phyloP scores from a whole-genome alignment of 352 stramenopile genomes.

The Pilasporangium apinafurcum region DNA sequence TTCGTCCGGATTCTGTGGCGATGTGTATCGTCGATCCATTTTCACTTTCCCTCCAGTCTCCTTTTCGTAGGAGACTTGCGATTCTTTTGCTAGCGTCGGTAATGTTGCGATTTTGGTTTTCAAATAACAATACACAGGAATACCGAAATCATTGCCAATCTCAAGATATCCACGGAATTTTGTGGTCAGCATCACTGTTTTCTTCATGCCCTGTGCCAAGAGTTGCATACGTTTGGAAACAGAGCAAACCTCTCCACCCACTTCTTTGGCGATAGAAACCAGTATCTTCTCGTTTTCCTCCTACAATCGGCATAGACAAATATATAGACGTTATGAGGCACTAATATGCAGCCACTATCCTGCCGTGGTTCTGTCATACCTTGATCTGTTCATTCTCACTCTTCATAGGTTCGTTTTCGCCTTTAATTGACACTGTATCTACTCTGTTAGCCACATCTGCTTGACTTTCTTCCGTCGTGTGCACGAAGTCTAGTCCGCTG shows the following conservation, averaged over 20 bases:
- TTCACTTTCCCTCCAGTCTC: conserved; percentile 52
- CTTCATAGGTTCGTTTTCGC: not conserved
- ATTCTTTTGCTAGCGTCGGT: conserved; percentile 70
- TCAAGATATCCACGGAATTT: conserved; percentile 76
- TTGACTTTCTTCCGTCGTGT: conserved; percentile 30
- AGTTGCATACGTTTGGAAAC: conserved; percentile 71
- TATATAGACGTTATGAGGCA: not conserved
- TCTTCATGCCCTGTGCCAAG: conserved; percentile 74
- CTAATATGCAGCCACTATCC: conserved; percentile 14
- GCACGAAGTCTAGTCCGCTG: conserved; percentile 64
- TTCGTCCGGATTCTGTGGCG: conserved; percentile 57
- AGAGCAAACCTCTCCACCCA: conserved; percentile 57
- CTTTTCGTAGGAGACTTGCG: conserved; percentile 55
- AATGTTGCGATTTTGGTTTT: conserved; percentile 72
- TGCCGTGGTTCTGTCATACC: conserved; percentile 2
- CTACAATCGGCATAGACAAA: conserved; percentile 7
- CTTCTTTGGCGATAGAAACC: conserved; percentile 66
- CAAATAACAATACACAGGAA: conserved; percentile 73
- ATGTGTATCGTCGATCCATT: conserved; percentile 68
- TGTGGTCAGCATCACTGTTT: conserved; percentile 54
- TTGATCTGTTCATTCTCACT: conserved; percentile 15
- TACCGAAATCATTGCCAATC: conserved; percentile 54
- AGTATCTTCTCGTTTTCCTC: conserved; percentile 84
- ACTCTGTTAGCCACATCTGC: no score
- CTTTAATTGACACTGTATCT: no score